Conservation (phyloP, 768 basidiomycete genomes). For the Tephrocybe sp. region DNA sequence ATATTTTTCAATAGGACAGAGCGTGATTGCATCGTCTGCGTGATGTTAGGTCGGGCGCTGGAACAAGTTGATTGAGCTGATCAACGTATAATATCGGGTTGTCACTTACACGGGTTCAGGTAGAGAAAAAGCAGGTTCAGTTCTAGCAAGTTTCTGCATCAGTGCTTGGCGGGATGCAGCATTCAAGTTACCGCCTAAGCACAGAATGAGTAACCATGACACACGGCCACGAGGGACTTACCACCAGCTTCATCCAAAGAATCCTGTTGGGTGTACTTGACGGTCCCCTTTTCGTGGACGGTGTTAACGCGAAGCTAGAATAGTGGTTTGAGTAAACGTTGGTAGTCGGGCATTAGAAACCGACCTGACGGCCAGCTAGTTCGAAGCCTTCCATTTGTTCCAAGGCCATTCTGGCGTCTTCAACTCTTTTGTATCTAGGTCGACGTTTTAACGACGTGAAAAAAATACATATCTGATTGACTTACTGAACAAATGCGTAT, state of each 20-base stretch:
- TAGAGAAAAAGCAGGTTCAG: slow-evolving; percentile 58
- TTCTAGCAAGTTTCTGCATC: slow-evolving; percentile 99
- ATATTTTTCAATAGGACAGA: slow-evolving; percentile 91
- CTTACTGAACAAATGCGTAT: slow-evolving; percentile 95
- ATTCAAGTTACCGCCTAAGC: slow-evolving; percentile 91
- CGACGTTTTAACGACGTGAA: background rate
- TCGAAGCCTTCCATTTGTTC: slow-evolving; percentile 99
- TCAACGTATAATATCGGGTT: background rate
- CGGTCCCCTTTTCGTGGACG: slow-evolving; percentile 86
- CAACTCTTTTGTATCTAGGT: slow-evolving; percentile 78
- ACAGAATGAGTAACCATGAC: slow-evolving; percentile 9
- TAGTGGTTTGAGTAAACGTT: slow-evolving; percentile 6
- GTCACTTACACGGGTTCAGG: slow-evolving; percentile 59
- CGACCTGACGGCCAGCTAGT: slow-evolving; percentile 88
- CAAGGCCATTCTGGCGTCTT: slow-evolving; percentile 94
- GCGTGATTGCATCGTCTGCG: slow-evolving; percentile 83
- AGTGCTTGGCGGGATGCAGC: slow-evolving; percentile 97
- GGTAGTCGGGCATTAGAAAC: slow-evolving; percentile 20
- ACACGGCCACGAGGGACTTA: slow-evolving; percentile 25
- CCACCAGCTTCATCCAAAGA: slow-evolving; percentile 89
- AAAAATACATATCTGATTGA: slow-evolving; percentile 6
- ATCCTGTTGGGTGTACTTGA: slow-evolving; percentile 72
- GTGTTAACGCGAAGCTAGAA: slow-evolving; percentile 82
- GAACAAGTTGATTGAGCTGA: background rate
- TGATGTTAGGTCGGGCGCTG: slow-evolving; percentile 76